Base-by-base conservation (phyloP, 2,329 filamentous ascomycete species). In the Trichoderma polysporum region DNA sequence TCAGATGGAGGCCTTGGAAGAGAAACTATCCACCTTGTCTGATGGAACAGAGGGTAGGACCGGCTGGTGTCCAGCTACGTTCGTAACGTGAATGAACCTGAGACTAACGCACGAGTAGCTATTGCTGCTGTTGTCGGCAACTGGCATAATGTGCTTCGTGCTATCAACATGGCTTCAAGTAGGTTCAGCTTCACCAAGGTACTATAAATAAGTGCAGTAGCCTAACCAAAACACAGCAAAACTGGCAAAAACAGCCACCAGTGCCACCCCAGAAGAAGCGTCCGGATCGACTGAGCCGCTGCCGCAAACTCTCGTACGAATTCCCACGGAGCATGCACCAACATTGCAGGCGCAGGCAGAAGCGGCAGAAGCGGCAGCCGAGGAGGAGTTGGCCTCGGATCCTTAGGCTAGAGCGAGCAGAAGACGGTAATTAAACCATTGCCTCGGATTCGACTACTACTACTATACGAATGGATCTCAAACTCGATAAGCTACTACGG, bases 141-240 rank as follows among this genome's bases (percentile, higher is more conserved):
- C 77, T 96, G 92, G 92, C 90, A 94, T 77, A 94, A 92, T 73
- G 92, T 96, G 70, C 84, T 96, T 68, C 85, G 90, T 70, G 91
- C 91, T 49, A 94, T 96, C 74, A 91, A 91, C 74, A 94, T 95
- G 91, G 92, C 92, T 69, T 94, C 91, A 68, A 85, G 91, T 94
- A 84, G 74, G 88, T 80, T 6, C 6, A 45, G n/a, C n/a, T 31
- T 41, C 41, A 25, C 39, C 6, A 8, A 22, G 41, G 9, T 27
- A 17, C 22, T 39, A 25, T 35, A 29, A 4, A 6, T 9, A 6
- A 33, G 31, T 49, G 12, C 22, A 15, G 39, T 12, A 19, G 61
- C 37, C 22, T 39, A 41, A 17, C 68, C 68, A 49, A 58, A 9
- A 19, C 9, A 50, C 69, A 93, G 91, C 86, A 66, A 92, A 91